Base-by-base conservation (phyloP, 441 rosid species). In the Gossypium schwendimanii region DNA sequence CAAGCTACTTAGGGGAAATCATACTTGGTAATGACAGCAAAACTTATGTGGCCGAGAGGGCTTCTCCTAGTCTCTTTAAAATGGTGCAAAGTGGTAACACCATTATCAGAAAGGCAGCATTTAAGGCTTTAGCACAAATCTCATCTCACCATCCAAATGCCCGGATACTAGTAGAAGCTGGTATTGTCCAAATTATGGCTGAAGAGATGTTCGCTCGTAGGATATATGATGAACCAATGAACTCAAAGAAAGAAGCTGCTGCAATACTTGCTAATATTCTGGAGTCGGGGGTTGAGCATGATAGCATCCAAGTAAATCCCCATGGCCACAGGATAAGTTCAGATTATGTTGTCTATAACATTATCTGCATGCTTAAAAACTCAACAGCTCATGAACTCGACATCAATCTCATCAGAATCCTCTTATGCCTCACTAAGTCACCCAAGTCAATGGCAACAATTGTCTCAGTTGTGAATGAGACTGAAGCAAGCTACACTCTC, bases 191-290 rank as follows among this genome's bases (percentile, higher is more conserved):
- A 58, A 76, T 82, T 70, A 86, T 93, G 97, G 82, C 79, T 0
- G 91, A 87, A 75, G 97, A 91, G 86, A 84, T 93, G 77, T 88
- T 94, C 81, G 70, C 71, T 62, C 83, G 83, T 73, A 86, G 87
- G 61, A 79, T 86, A 79, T 64, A 77, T 70, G 78, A 80, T 70
- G 93, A 91, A 72, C 82, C 85, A 4, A 81, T 85, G 83, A 84
- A 87, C 83, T 89, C 95, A 15, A 87, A 82, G 80, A 78, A 71
- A 50, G 96, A 87, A 81, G 93, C 96, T 60, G 88, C 92, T 49
- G 86, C 84, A 41, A 84, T 94, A 70, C 89, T 94, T 53, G 92
- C 98, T 68, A 87, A 91, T 71, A 81, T 94, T 73, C 77, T 90
- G 1, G 95, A 91, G 79, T 85, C 97, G 0, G 96, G 91, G 66